Evolutionary conservation across 305 asterid genomes (phyloP).

Genomic region (Solanum hybrid): DNA sequence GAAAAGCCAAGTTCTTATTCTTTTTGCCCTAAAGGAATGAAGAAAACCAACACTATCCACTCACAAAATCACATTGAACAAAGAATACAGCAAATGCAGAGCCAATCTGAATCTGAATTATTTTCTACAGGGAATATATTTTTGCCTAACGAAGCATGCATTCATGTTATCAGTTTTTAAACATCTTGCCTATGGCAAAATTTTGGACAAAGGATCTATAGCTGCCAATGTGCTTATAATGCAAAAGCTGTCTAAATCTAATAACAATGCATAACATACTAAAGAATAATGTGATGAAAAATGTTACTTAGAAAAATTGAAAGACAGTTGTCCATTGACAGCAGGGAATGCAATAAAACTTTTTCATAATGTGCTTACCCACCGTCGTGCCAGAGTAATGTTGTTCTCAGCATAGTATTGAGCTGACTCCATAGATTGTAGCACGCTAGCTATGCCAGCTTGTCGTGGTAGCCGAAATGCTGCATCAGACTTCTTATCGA

Average conservation of each 20-base stretch:
- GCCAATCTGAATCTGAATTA: not conserved
- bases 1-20: not conserved
- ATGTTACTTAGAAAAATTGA: not conserved
- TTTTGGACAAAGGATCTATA: not conserved
- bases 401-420: constrained; percentile 64
- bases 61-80: not conserved
- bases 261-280: not conserved
- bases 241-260: not conserved
- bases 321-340: not conserved
- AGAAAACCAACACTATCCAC: not conserved
- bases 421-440: constrained; percentile 89
- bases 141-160: not conserved
- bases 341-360: constrained; percentile 14
- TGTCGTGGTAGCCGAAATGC: constrained; percentile 43
- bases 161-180: not conserved
- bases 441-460: constrained; percentile 42
- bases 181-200: not conserved
- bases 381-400: constrained; percentile 78
- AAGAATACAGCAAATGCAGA: not conserved
- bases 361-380: constrained; percentile 66
- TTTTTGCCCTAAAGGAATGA: not conserved
- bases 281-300: not conserved
- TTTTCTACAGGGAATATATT: not conserved
- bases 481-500: constrained; percentile 55
- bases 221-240: not conserved